Base-by-base conservation (phyloP, 2,329 filamentous ascomycete genomes). In the Paracamarosporium sp. region DNA sequence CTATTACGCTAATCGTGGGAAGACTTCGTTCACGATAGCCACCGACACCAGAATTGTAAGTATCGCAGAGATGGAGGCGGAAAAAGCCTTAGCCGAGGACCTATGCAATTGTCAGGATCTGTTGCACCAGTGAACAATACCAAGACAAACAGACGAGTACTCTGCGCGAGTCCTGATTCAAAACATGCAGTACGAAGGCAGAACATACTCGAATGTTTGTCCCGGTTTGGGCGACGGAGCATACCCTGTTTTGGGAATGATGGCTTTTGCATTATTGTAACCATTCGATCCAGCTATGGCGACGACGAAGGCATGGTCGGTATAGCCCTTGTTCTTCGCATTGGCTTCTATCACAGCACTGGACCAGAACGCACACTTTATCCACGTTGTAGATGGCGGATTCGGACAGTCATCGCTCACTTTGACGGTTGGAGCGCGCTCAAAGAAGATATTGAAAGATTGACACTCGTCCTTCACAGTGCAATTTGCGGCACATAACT, bases 361-460 rank as follows among this genome's bases (percentile, higher is more conserved):
- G 13, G 60, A 60, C 64, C 60, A 67, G 17, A 69, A 60, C 6
- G 50, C 66, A 46, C 68, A 72, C 43, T 66, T 66, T 56, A 70
- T 70, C 5, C 54, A 35, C 0, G 64, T 67, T 5, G 64, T 68
- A 11, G 60, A 60, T 4, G 57, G 41, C 2, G 68, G 59, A 46
- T 67, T 56, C 5, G 44, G 50, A 40, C 68, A 72, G 5, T 47
- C 51, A 0, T 47, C 24, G 0, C 59, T 65, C 20, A 62, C 17
- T 4, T 56, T 43, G 12, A 60, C 35, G 6, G 50, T 63, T 11
- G 68, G 67, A 38, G 55, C 50, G 15, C 69, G 63, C 55, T 71
- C 62, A 48, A 67, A 67, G 55, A 59, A 71, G 56, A 70, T 63
- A 46, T 70, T 68, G 57, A 72, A 54, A 2, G 64, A 62, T 9